Base-by-base conservation (phyloP, 164 flowering plant genomes). In the Magnolia officinalis region DNA sequence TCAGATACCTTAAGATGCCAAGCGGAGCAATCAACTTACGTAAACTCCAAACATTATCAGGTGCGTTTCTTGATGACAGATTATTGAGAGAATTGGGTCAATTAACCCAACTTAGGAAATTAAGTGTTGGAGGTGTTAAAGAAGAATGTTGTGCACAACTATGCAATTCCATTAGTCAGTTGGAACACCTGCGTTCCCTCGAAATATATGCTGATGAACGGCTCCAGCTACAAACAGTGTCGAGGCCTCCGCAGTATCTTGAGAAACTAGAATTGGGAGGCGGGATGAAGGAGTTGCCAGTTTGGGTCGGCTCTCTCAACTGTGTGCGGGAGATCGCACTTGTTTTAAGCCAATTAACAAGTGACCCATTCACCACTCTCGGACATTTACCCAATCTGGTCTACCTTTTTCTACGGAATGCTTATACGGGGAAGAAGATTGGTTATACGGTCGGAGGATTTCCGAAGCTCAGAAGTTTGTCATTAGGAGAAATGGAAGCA, bases 1-100 rank as follows among this genome's bases (percentile, higher is more conserved):
- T 37, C 20, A 3, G 0, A 14, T 10, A 4, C 2, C 2, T 68
- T 5, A 68, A 73, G 24, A 29, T 81, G 23, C 20, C 78, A 4
- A 72, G 63, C 50, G 72, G 71, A 49, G 52, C 84, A 21, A 70
- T 77, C 63, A 82, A 76, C 23, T 55, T 88, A 72, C 79, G 63
- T 8, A 75, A 81, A 21, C 86, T 88, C 9, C 74, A 71, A 61
- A 81, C 71, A 68, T 18, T 68, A 14, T 4, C 49, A 31, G 50
- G 71, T 29, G 71, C 31, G 8, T 13, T 5, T 6, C 21, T 16
- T 26, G 83, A 66, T 63, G 84, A 64, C 83, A 73, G 24, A 76
- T 86, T 1, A 70, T 79, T 11, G 0, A 55, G 73, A 78, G 13
- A 49, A 85, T 29, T 74, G 37, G 76, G 72, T 65, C 2, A 68